phyloP scores from a whole-genome alignment of 2,329 filamentous ascomycete genomes.

The Hawksworthiomyces lignivorus region DNA sequence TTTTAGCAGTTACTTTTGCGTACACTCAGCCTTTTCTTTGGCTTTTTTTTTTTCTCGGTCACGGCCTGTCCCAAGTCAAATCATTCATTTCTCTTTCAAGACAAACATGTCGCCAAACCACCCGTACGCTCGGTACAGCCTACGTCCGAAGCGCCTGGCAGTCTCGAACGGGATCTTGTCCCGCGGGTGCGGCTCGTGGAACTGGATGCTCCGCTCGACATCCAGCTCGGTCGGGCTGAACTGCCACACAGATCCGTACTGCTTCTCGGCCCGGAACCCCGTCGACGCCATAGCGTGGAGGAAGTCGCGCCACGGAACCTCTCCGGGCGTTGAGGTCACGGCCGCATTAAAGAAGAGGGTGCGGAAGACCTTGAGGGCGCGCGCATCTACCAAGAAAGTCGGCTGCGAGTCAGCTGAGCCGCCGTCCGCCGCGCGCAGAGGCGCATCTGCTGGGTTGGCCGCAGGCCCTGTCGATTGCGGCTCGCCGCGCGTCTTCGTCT shows the following conservation, averaged over 20 bases:
- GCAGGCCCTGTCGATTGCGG: no score
- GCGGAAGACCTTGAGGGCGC: constrained; percentile 27
- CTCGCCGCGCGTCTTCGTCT: no score
- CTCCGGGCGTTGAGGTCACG: constrained; percentile 31
- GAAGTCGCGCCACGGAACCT: constrained; percentile 46
- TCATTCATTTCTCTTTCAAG: constrained; percentile 1
- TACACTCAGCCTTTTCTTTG: no score
- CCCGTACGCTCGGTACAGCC: constrained; percentile 42
- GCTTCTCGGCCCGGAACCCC: constrained; percentile 46
- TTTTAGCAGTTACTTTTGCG: no score
- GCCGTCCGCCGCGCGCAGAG: no score
- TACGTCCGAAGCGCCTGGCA: constrained; percentile 39
- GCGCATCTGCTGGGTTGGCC: no score
- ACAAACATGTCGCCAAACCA: constrained; percentile 41
- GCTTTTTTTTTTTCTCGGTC: no score
- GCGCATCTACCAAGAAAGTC: constrained; percentile 20
- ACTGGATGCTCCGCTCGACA: constrained; percentile 44
- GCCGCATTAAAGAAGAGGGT: constrained; percentile 33
- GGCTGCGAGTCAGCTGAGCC: constrained; percentile 6
- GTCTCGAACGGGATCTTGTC: constrained; percentile 40
- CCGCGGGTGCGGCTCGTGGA: constrained; percentile 52
- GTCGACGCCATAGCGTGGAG: constrained; percentile 40
- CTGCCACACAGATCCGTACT: constrained; percentile 55
- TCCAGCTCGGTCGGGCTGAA: constrained; percentile 38
- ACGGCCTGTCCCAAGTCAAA: no score